Conservation (phyloP, 352 stramenopile species). For the Hyaloperonospora brassicae region DNA sequence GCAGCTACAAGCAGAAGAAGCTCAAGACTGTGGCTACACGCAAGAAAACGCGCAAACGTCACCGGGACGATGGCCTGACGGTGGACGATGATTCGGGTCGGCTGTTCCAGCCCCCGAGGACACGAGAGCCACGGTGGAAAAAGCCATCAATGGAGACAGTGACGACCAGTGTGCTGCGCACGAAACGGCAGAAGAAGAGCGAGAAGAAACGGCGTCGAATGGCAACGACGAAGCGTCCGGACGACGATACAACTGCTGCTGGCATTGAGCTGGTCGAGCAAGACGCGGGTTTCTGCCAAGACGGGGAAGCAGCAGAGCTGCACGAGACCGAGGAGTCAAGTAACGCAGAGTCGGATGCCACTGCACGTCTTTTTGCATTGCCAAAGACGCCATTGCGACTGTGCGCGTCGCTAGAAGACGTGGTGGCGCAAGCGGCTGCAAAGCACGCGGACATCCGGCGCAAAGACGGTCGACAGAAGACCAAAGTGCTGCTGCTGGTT, state of each 20-base stretch:
- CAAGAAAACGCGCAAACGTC: constrained; percentile 75
- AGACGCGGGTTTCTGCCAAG: constrained; percentile 9
- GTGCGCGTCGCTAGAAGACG: constrained; percentile 45
- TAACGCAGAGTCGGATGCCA: constrained; percentile 10
- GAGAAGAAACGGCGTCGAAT: constrained; percentile 38
- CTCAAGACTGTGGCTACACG: constrained; percentile 67
- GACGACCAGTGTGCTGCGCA: constrained; percentile 28
- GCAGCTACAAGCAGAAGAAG: constrained; percentile 83
- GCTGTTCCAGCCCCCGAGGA: constrained; percentile 64
- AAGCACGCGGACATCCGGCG: constrained; percentile 48
- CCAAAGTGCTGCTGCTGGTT: constrained; percentile 54
- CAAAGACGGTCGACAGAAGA: constrained; percentile 53
- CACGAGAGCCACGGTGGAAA: constrained; percentile 65
- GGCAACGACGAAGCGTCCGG: constrained; percentile 8
- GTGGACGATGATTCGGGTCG: constrained; percentile 61
- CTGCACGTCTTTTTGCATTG: constrained; percentile 5
- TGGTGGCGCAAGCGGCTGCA: constrained; percentile 28
- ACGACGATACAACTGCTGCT: constrained; percentile 18
- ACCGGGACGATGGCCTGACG: constrained; percentile 45
- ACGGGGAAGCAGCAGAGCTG: constrained; percentile 10
- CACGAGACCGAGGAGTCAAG: constrained; percentile 4
- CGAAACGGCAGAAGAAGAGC: constrained; percentile 25
- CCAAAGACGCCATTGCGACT: constrained; percentile 35
- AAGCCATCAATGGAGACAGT: constrained; percentile 43
- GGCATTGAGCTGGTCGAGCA: constrained; percentile 23